A percentile compares a stretch with the other conserved stretches of the same genome.
Evolutionary conservation across 768 basidiomycete species (phyloP).

Genomic region (Hygrophoropsis aurantiaca): DNA sequence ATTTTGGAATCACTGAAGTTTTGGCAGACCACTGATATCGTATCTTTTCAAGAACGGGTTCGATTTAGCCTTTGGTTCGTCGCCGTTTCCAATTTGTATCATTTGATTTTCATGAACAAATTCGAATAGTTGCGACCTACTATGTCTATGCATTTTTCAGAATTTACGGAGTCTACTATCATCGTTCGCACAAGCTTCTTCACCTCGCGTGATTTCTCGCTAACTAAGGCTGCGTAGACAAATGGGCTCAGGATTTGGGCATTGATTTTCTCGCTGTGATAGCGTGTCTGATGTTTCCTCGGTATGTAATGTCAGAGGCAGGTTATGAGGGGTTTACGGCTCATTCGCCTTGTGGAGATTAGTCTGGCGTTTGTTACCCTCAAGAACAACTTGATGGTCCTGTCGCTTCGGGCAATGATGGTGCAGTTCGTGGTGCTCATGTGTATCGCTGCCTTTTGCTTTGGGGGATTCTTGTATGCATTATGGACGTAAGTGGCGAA

Average conservation of each 20-base stretch:
- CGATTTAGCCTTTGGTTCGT: conserved; percentile 82
- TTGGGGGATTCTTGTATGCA: conserved; percentile 90
- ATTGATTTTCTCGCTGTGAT: conserved; percentile 86
- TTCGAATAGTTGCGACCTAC: conserved; percentile 67
- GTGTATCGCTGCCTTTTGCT: conserved; percentile 86
- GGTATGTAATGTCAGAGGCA: no score
- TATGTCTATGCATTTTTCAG: conserved; percentile 75
- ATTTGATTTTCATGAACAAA: conserved; percentile 4
- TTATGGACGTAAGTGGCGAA: conserved; percentile 78
- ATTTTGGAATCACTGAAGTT: conserved; percentile 1
- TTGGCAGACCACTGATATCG: conserved; percentile 6
- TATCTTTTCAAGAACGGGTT: conserved; percentile 72
- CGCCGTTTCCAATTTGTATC: neutral
- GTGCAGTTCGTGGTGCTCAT: conserved; percentile 84
- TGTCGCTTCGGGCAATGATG: conserved; percentile 89
- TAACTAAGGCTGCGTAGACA: conserved; percentile 35
- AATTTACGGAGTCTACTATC: conserved; percentile 70
- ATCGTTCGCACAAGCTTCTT: conserved; percentile 43
- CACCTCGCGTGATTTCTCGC: neutral
- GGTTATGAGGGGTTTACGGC: no score
- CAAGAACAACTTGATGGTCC: conserved; percentile 76
- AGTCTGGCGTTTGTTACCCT: conserved; percentile 91
- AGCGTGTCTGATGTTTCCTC: conserved; percentile 87
- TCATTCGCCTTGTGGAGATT: conserved; percentile 1
- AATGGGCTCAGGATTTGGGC: conserved; percentile 69